Base-by-base conservation (phyloP, 2,329 filamentous ascomycete species). In the Pseudocercospora eumusae region DNA sequence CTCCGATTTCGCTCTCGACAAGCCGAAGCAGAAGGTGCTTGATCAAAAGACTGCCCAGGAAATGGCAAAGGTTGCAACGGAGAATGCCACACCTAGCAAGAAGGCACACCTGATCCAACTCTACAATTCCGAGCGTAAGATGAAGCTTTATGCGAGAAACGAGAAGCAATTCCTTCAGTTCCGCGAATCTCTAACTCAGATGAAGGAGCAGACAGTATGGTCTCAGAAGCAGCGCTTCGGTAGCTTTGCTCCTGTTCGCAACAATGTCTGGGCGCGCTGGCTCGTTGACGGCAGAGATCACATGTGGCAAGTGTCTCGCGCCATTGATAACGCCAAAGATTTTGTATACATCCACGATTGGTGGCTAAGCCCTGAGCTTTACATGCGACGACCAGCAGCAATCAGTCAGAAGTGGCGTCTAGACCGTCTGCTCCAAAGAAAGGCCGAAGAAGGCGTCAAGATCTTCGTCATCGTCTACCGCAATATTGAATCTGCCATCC, bases 281-380 rank as follows among this genome's bases (percentile, higher is more conserved):
- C 84, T 99, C 8, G 93, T 99, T 0, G 95, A 99, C 76, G 95
- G 91, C 15, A 87, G 95, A 68, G 95, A 99, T 75, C 96, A 98
- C 80, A 98, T 98, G 93, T 99, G 95, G 95, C 96, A 97, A 75
- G 92, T 98, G 7, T 98, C 93, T 10, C 86, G 93, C 66, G 95
- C 95, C 11, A 96, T 99, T 71, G 95, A 92, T 74, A 96, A 97
- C 87, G 95, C 95, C 8, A 91, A 91, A 71, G 95, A 98, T 78
- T 93, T 98, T 64, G 93, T 99, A 69, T 98, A 98, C 77, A 98
- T 99, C 65, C 95, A 99, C 75, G 95, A 98, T 76, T 99, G 95
- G 95, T 99, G 95, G 95, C 80, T 99, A 44, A 97, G 91, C 69
- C 95, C 95, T 0, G 93, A 99, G 76, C 80, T 99, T 49, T 99